phyloP scores from a whole-genome alignment of 2,329 filamentous ascomycete species.

The Ampelomyces quisqualis region DNA sequence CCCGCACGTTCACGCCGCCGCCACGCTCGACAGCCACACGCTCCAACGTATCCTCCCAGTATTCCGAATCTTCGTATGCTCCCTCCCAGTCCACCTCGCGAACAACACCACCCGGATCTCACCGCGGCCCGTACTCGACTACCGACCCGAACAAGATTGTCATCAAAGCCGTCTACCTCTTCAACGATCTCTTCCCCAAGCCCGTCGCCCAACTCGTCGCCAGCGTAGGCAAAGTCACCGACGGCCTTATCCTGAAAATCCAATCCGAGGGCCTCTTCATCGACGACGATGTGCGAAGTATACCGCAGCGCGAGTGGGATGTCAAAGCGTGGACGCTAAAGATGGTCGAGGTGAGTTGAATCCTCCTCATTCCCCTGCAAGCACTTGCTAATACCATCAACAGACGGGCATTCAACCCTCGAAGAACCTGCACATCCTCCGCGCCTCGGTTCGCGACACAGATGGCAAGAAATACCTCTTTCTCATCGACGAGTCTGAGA shows the following conservation, averaged over 20 bases:
- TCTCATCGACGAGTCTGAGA: constrained; percentile 59
- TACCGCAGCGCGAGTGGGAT: constrained; percentile 97
- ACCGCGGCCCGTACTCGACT: constrained; percentile 76
- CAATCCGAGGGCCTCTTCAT: constrained; percentile 95
- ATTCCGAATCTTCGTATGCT: constrained; percentile 84
- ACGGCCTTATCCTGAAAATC: constrained; percentile 88
- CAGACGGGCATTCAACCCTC: constrained; percentile 49
- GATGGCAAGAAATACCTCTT: constrained; percentile 65
- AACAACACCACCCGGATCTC: constrained; percentile 79
- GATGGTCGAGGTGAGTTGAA: constrained; percentile 64
- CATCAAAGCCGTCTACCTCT: constrained; percentile 88
- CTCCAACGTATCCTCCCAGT: constrained; percentile 51
- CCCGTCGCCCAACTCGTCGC: constrained; percentile 88
- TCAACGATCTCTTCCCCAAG: constrained; percentile 87
- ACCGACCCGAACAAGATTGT: constrained; percentile 95
- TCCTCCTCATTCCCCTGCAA: background rate
- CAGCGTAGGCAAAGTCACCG: constrained; percentile 80
- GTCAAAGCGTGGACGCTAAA: constrained; percentile 98
- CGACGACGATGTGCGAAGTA: constrained; percentile 87
- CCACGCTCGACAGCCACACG: constrained; percentile 25
- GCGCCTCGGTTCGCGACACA: constrained; percentile 59
- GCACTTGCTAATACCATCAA: background rate
- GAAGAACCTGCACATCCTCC: constrained; percentile 55
- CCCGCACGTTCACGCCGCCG: constrained; percentile 43
- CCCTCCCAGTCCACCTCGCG: constrained; percentile 79